Evolutionary conservation across 139 green algal genomes (phyloP).

Genomic region (Ulvella scutata): DNA sequence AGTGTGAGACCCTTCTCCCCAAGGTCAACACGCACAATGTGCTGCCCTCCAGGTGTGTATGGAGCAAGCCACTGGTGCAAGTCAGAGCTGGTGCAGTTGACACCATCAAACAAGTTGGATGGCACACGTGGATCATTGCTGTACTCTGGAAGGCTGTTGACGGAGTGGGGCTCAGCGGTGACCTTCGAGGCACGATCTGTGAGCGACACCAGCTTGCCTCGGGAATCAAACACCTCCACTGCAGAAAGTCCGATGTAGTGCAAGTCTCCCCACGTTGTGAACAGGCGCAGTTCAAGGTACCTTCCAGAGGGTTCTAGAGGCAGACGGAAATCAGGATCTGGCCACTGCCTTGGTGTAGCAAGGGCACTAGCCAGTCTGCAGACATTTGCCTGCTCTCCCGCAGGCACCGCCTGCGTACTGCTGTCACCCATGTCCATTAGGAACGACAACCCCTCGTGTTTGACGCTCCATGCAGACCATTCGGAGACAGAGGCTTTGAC

Average conservation of each 20-base stretch:
- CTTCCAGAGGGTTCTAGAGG: not conserved
- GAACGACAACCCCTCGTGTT: not conserved
- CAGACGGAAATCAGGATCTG: slow-evolving; percentile 2
- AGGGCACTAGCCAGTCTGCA: no score
- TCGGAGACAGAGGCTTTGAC: not conserved
- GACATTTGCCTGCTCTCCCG: not conserved
- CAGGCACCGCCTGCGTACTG: not conserved
- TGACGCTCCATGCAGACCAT: not conserved
- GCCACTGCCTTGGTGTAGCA: no score
- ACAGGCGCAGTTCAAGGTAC: slow-evolving; percentile 14
- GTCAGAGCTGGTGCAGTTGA: slow-evolving; percentile 21
- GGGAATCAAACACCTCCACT: slow-evolving; percentile 23
- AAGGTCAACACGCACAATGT: slow-evolving; percentile 5
- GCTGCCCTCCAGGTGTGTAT: not conserved
- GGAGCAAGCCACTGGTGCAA: slow-evolving; percentile 23
- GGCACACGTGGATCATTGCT: slow-evolving; percentile 10
- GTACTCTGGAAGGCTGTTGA: slow-evolving; percentile 16
- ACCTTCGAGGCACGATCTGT: slow-evolving; percentile 7
- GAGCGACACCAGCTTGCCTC: slow-evolving; percentile 6
- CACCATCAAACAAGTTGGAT: slow-evolving; percentile 23
- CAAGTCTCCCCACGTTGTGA: slow-evolving; percentile 25
- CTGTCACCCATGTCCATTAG: slow-evolving; percentile 1
- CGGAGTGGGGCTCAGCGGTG: slow-evolving; percentile 8
- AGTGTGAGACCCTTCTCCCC: not conserved
- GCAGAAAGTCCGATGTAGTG: slow-evolving; percentile 22